Base-by-base conservation (phyloP, 805 yeast species). In the Saccharomycopsis sp. region DNA sequence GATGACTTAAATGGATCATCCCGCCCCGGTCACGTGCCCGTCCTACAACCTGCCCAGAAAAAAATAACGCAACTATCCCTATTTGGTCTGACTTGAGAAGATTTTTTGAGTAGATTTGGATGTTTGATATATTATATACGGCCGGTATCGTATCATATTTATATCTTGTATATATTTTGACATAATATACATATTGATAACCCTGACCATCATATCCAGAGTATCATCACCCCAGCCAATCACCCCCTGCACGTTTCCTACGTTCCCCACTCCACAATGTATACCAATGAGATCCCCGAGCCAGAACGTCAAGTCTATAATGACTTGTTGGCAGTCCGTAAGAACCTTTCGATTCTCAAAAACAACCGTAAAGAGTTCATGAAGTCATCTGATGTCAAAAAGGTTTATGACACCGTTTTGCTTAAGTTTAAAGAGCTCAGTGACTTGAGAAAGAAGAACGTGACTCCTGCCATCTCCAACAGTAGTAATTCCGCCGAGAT, bases 321-420 rank as follows among this genome's bases (percentile, higher is more conserved):
- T 22, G 72, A 75, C 51, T 67, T 82, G 14, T 65, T 75, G 1
- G 72, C 67, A 17, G 75, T 78, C 38, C 75, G 86, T 63, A 71
- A 72, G 42, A 63, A 68, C 7, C 68, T 83, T 14, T 73, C 82
- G 0, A 66, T 68, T 8, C 68, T 81, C 64, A 88, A 87, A 67
- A 83, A 82, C 68, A 86, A 87, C 70, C 78, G 91, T 58, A 71
- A 77, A 35, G 83, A 82, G 59, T 87, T 78, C 64, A 75, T 87
- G 65, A 83, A 82, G 68, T 84, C 91, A 20, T 80, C 81, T 63
- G 90, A 84, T 64, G 85, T 88, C n/a, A 77, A 79, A 63, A 66
- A 71, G 9, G 77, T 82, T 22, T 88, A 88, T 64, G 81, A 81
- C 58, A 69, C 75, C 42, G 89, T 87, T 50, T 73, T 87, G 57